Conservation (phyloP, 2,329 filamentous ascomycete genomes). For the Fusarium nanum region DNA sequence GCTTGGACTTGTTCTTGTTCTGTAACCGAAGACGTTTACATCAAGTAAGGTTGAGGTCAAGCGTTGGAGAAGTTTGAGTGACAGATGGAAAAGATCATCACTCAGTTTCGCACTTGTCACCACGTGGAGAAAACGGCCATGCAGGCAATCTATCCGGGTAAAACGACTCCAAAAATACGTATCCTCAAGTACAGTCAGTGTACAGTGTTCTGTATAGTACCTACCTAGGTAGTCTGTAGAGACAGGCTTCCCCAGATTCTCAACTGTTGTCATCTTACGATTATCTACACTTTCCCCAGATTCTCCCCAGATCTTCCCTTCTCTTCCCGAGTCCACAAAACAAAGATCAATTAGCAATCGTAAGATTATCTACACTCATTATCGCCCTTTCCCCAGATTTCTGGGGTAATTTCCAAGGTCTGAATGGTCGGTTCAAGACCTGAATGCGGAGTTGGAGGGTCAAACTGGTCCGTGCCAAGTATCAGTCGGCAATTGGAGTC, state of each 20-base stretch:
- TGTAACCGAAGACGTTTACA: neutral
- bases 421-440: constrained; percentile 18
- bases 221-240: no score
- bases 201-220: no score
- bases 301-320: constrained; percentile 11
- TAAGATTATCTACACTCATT: constrained; percentile 11
- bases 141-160: constrained; percentile 1
- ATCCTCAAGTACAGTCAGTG: neutral
- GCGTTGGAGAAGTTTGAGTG: neutral
- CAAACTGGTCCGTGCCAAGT: constrained; percentile 39
- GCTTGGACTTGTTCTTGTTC: neutral
- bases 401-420: constrained; percentile 20
- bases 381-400: constrained; percentile 33
- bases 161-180: neutral
- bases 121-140: neutral
- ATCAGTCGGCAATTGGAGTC: constrained; percentile 44
- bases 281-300: constrained; percentile 1
- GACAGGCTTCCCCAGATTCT: constrained; percentile 38
- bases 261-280: constrained; percentile 9
- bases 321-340: constrained; percentile 24
- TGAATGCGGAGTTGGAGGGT: constrained; percentile 25
- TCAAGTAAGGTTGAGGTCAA: neutral
- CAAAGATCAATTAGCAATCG: constrained; percentile 29
- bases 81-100: neutral
- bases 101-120: neutral